Conservation (phyloP, 2,329 filamentous ascomycete species). For the Apiospora sp. region DNA sequence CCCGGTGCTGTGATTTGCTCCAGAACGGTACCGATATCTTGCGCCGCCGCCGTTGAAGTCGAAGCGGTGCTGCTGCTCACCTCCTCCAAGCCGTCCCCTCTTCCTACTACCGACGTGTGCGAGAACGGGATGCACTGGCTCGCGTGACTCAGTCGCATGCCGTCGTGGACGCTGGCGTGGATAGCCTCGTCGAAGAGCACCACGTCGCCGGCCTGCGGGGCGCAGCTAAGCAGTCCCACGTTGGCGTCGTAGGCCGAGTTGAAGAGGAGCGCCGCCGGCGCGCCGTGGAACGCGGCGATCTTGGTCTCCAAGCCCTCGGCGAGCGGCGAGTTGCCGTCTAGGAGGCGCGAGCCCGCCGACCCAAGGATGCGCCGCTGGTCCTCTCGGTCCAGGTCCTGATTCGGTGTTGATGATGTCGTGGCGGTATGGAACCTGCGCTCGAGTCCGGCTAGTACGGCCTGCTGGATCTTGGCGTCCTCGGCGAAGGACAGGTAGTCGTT, state of each 20-base stretch:
- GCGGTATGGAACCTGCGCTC: slow-evolving; percentile 20
- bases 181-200: slow-evolving; percentile 79
- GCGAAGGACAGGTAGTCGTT: slow-evolving; percentile 84
- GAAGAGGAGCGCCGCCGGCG: slow-evolving; percentile 57
- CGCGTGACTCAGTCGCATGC: slow-evolving; percentile 72
- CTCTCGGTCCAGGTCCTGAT: background rate
- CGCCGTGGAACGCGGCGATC: slow-evolving; percentile 57
- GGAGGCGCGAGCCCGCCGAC: slow-evolving; percentile 60
- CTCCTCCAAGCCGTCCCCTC: slow-evolving; percentile 25
- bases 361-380: slow-evolving; percentile 41
- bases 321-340: slow-evolving; percentile 58
- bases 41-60: slow-evolving; percentile 18
- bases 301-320: slow-evolving; percentile 54
- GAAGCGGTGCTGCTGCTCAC: slow-evolving; percentile 3
- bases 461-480: background rate
- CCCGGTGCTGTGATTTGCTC: slow-evolving; percentile 32
- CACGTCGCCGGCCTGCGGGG: slow-evolving; percentile 66
- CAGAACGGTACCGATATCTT: slow-evolving; percentile 42
- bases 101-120: slow-evolving; percentile 62
- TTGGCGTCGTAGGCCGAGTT: slow-evolving; percentile 73
- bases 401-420: background rate
- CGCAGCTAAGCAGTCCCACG: slow-evolving; percentile 65
- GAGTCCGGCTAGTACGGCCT: background rate
- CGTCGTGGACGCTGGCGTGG: slow-evolving; percentile 81
- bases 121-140: slow-evolving; percentile 56